Conservation (phyloP, 2,329 filamentous ascomycete genomes). For the Bipolaris gigantea region DNA sequence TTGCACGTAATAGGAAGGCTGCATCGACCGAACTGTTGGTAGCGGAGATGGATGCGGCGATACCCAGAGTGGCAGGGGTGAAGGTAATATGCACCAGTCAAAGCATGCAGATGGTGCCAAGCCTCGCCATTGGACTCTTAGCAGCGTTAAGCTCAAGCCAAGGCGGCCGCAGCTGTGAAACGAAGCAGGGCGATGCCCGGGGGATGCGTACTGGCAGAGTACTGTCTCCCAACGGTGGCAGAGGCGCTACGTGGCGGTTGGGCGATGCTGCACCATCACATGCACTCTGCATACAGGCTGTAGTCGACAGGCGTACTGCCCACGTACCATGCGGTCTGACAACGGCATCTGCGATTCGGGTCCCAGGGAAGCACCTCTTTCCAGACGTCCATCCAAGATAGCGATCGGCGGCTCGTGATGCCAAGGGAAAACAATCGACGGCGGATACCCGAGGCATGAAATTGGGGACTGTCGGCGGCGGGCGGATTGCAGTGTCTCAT, state of each 20-base stretch:
- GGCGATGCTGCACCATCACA: too few relatives aligned
- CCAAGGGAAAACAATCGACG: neutral
- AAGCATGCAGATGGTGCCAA: conserved; percentile 29
- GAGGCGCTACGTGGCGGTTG: too few relatives aligned
- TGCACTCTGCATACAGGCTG: too few relatives aligned
- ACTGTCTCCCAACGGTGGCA: too few relatives aligned
- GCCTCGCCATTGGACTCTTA: conserved; percentile 32
- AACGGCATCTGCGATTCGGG: too few relatives aligned
- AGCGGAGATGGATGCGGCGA: conserved; percentile 12
- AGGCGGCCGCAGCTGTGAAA: conserved; percentile 3
- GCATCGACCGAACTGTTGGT: conserved; percentile 12
- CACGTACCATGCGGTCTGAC: too few relatives aligned
- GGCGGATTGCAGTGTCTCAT: conserved; percentile 12
- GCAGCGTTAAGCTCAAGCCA: conserved; percentile 21
- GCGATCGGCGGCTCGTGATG: neutral
- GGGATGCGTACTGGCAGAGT: neutral
- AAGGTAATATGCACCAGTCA: conserved; percentile 25
- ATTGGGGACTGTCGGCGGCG: conserved; percentile 1
- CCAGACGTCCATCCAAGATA: neutral
- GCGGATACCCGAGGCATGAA: neutral
- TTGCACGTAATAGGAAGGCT: neutral
- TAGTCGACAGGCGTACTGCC: too few relatives aligned
- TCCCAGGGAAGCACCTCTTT: too few relatives aligned
- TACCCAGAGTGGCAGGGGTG: conserved; percentile 8
- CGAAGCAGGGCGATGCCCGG: neutral